Evolutionary conservation across 1,139 yeast genomes (phyloP).

Genomic region (Kodamaea sp.): DNA sequence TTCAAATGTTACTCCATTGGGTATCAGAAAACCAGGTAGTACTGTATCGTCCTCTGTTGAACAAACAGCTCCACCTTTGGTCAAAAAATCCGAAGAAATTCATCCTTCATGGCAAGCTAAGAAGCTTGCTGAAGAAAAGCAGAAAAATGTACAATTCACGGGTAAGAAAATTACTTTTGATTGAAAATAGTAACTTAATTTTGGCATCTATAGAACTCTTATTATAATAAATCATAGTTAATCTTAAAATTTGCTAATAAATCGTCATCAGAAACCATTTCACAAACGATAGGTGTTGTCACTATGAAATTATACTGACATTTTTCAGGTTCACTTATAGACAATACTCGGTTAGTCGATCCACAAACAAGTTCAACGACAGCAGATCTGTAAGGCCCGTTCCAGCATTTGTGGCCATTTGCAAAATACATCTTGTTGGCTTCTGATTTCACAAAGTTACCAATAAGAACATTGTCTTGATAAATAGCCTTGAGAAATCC

Average conservation of each 20-base stretch:
- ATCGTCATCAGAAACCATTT: conserved; percentile 30
- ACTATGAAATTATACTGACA: conserved; percentile 72
- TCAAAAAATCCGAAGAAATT: conserved; percentile 22
- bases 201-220: not conserved
- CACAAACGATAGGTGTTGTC: conserved; percentile 70
- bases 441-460: conserved; percentile 40
- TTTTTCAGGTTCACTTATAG: conserved; percentile 84
- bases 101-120: conserved; percentile 99
- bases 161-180: conserved; percentile 85
- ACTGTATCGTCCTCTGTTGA: conserved; percentile 7
- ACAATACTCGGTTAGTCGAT: conserved; percentile 44
- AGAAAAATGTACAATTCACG: conserved; percentile 60
- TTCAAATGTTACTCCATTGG: conserved; percentile 33
- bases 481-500: conserved; percentile 55
- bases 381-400: conserved; percentile 83
- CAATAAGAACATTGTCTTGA: conserved; percentile 62
- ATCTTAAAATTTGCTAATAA: conserved; percentile 25
- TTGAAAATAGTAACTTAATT: conserved; percentile 11
- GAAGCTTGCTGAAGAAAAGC: conserved; percentile 62
- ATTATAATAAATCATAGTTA: conserved; percentile 22
- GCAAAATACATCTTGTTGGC: conserved; percentile 41
- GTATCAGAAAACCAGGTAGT: conserved; percentile 25
- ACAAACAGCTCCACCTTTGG: conserved; percentile 5
- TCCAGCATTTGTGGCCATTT: conserved; percentile 89
- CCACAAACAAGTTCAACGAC: conserved; percentile 69